A percentile compares a stretch with the other conserved stretches of the same genome.
Evolutionary conservation across 2,329 filamentous ascomycete genomes (phyloP).

Genomic region (Exophiala viscosa): DNA sequence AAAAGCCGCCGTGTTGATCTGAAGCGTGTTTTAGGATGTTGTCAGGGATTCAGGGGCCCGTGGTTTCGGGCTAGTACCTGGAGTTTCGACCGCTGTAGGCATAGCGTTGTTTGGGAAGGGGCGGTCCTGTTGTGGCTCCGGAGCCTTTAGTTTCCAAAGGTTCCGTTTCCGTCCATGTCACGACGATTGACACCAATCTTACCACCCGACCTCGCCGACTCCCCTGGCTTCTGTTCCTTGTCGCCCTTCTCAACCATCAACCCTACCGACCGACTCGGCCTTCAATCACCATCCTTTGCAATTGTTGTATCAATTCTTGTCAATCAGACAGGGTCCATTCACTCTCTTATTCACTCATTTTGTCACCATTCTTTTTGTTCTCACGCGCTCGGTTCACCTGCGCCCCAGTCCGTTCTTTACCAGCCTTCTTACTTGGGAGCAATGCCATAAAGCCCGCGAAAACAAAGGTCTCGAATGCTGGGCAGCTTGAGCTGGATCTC

Average conservation of each 20-base stretch:
- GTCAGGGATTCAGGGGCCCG: neutral
- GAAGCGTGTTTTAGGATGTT: slow-evolving; percentile 10
- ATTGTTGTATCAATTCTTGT: slow-evolving; percentile 20
- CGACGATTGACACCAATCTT: neutral
- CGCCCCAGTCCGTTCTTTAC: slow-evolving; percentile 11
- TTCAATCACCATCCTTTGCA: slow-evolving; percentile 14
- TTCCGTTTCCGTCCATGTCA: neutral
- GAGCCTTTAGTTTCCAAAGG: neutral
- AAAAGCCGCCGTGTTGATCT: neutral
- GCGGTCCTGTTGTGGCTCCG: neutral
- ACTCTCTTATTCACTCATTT: slow-evolving; percentile 10
- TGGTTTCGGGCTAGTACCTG: neutral
- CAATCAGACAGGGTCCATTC: slow-evolving; percentile 6
- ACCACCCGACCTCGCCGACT: neutral
- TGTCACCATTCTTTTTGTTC: slow-evolving; percentile 14
- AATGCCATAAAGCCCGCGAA: slow-evolving; percentile 16
- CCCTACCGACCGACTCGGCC: slow-evolving; percentile 5
- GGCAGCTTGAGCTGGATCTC: slow-evolving; percentile 27
- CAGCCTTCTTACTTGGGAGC: slow-evolving; percentile 1
- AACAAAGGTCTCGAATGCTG: slow-evolving; percentile 3
- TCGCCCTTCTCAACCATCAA: neutral
- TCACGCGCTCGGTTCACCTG: slow-evolving; percentile 4
- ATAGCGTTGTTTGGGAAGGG: slow-evolving; percentile 1
- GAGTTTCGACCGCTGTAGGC: neutral
- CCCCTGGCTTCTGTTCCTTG: slow-evolving; percentile 8